Percentiles rank a stretch among this genome's conserved stretches.
These are phyloP conservation scores for Chalciporus sphaerocephalus DNA, from an alignment of 768 basidiomycete species.

Conservation along the genomic window DNA sequence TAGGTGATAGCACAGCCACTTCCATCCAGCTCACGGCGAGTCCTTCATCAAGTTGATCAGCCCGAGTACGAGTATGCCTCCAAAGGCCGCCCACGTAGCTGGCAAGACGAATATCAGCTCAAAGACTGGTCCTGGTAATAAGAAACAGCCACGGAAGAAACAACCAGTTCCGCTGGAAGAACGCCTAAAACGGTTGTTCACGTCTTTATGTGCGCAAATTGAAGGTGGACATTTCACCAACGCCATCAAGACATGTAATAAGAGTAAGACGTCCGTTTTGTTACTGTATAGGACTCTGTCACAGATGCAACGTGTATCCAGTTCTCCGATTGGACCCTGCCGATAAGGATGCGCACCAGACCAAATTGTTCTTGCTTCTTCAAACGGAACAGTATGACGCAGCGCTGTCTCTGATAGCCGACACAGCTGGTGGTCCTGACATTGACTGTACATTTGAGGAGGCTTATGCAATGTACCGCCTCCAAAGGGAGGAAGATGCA, in stretches of 20 bases:
- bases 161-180: slow-evolving; percentile 20
- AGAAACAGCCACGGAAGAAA: slow-evolving; percentile 17
- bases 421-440: slow-evolving; percentile 9
- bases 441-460: slow-evolving; percentile 52
- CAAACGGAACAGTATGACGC: slow-evolving; percentile 78
- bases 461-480: slow-evolving; percentile 80
- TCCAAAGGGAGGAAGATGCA: slow-evolving; percentile 75
- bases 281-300: slow-evolving; percentile 19
- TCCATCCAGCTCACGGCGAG: not conserved
- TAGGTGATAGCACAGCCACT: slow-evolving; percentile 13
- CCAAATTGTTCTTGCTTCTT: slow-evolving; percentile 82
- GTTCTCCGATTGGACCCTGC: slow-evolving; percentile 66
- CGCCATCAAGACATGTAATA: slow-evolving; percentile 89
- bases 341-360: slow-evolving; percentile 71
- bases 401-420: slow-evolving; percentile 58
- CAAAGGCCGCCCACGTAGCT: slow-evolving; percentile 6
- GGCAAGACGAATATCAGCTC: not conserved
- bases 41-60: not conserved
- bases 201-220: slow-evolving; percentile 79
- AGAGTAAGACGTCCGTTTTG: slow-evolving; percentile 52
- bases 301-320: slow-evolving; percentile 30
- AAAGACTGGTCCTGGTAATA: slow-evolving; percentile 6
- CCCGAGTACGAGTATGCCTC: slow-evolving; percentile 15
- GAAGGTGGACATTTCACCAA: slow-evolving; percentile 85
- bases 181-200: slow-evolving; percentile 58